Evolutionary conservation across 2,329 filamentous ascomycete genomes (phyloP), one percentile per base, ranked within the genome.

Genomic region (Pezicula rhizophila): DNA sequence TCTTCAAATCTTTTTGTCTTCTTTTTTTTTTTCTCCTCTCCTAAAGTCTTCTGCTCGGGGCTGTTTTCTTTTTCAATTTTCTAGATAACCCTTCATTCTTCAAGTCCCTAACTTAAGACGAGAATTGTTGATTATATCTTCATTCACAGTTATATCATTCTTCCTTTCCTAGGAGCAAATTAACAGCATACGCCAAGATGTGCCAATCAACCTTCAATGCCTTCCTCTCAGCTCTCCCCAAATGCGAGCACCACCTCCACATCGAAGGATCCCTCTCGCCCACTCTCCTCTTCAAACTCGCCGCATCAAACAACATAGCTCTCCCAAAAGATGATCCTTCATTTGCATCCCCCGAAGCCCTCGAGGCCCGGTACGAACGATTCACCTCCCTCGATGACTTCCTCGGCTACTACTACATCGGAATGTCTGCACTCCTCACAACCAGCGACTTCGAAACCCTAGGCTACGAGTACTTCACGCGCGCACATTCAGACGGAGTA

Each of bases 201-300:
- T 60, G 58, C 47, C 52, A 54, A 48, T 48, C 53, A 11, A 47
- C 42, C 35, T 48, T 51, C 46, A 57, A 59, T 67, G 64, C 71
- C 38, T 81, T 88, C 63, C 74, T 90, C 34, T 67, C 70, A 45
- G 75, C 75, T 28, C 76, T 91, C 26, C 87, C 87, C 54, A 91
- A 91, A 72, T 87, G 84, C 68, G 87, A 92, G 65, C 87, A 90
- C 62, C 87, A 91, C 68, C 78, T 91, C 47, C 87, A 92, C 64
- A 75, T 92, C 31, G 87, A 91, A 67, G 87, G 87, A 48, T 84
- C 84, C 11, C 75, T 92, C 34, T 81, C 82, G 37, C 85, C 87
- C 1, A 69, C 75, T 48, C 73, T 89, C 35, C 78, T 90, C 53
- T 91, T 90, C 70, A 61, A 72, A 26, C 79, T 92, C 5, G 84